Evolutionary conservation across 352 stramenopile species (phyloP), one percentile per base, ranked within the genome.

Genomic region (Phytophthora cactorum): DNA sequence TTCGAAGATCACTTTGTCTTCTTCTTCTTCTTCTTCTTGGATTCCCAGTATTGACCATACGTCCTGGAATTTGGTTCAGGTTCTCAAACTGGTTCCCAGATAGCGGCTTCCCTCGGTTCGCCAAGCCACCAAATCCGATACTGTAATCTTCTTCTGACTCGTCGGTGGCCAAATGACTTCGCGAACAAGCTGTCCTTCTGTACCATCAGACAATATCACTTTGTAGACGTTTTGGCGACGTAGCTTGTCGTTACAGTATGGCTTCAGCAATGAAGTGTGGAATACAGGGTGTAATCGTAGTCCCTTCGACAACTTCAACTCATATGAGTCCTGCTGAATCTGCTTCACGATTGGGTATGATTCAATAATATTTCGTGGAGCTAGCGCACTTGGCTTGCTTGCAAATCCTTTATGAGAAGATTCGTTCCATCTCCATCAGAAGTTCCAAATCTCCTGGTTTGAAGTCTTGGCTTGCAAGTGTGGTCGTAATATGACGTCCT

Each of bases 361-460:
- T 29, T 46, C 57, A 52, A 64, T 50, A n/a, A 32, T n/a, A n/a
- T n/a, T 57, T n/a, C 46, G 28, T 64, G 57, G 41, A 8, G 54
- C 54, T 10, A 62, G 17, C n/a, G n/a, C n/a, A n/a, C 17, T 22
- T 22, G 17, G 17, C 17, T 22, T 22, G 17, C 17, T n/a, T n/a
- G 17, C 17, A 22, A 22, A 22, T 22, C 17, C 17, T 22, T 22
- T 22, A 0, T 22, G 17, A 22, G n/a, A n/a, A n/a, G n/a, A n/a
- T n/a, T n/a, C 17, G 17, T 52, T 62, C 12, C 57, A 29, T 66
- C 49, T 14, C n/a, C n/a, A n/a, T n/a, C n/a, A 66, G 11, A 0
- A 69, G 54, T 17, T 57, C 17, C 17, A 22, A 22, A 22, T 22
- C 17, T 22, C 17, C 17, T 22, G 9, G 58, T 34, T 65, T 65